A percentile compares a stretch with the other conserved stretches of the same genome.
Conservation (phyloP, 805 yeast genomes). For the Candida ulmi region DNA sequence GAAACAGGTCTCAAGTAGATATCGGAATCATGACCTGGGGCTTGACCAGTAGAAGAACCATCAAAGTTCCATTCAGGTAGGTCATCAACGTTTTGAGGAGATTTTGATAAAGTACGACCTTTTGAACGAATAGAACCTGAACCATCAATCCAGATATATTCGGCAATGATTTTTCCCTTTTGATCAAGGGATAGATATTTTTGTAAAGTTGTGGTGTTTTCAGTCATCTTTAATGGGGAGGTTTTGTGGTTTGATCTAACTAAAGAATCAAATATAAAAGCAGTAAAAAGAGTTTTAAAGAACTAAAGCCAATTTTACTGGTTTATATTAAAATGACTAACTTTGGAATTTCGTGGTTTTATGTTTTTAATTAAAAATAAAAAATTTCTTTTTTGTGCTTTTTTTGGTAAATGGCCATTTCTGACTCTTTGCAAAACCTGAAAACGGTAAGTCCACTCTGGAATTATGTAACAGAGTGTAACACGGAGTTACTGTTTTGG, state of each 20-base stretch:
- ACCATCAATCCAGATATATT: slow-evolving; percentile 97
- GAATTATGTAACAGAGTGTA: too few species aligned
- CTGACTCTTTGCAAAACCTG: too few species aligned
- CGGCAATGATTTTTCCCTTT: slow-evolving; percentile 84
- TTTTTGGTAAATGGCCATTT: too few species aligned
- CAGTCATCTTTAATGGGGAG: slow-evolving; percentile 21
- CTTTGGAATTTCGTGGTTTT: too few species aligned
- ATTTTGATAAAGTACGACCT: slow-evolving; percentile 77
- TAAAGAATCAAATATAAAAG: background rate
- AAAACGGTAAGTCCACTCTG: too few species aligned
- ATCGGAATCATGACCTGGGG: slow-evolving; percentile 97
- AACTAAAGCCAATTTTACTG: background rate
- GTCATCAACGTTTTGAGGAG: slow-evolving; percentile 70
- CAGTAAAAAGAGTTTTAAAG: background rate
- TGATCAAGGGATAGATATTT: slow-evolving; percentile 84
- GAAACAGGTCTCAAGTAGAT: slow-evolving; percentile 94
- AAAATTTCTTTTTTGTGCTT: too few species aligned
- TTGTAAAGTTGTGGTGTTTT: slow-evolving; percentile 72
- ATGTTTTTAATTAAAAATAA: too few species aligned
- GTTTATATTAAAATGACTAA: background rate
- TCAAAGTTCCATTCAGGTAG: slow-evolving; percentile 99
- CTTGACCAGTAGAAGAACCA: slow-evolving; percentile 98
- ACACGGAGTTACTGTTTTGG: too few species aligned
- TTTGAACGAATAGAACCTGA: slow-evolving; percentile 88
- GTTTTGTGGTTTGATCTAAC: background rate